These are phyloP conservation scores for Colletotrichum theobromicola DNA, from an alignment of 2,329 filamentous ascomycete genomes.

Conservation along the genomic window DNA sequence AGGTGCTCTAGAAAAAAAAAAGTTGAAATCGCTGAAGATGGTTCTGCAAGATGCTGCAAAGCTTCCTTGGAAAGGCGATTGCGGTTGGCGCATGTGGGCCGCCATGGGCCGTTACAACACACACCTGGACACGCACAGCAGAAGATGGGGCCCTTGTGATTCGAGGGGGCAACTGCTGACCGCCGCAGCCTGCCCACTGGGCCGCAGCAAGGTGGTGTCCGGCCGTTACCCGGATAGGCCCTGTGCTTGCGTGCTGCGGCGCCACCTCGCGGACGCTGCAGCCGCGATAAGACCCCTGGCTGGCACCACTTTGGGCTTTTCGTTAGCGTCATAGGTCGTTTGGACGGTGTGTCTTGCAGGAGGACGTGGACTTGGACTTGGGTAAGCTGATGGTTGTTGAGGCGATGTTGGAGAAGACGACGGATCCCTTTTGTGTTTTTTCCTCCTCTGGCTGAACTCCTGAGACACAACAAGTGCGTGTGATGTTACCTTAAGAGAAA, in stretches of 20 bases:
- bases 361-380: neutral
- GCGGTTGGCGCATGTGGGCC: neutral
- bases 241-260: neutral
- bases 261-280: neutral
- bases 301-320: neutral
- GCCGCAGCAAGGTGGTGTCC: neutral
- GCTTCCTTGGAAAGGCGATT: neutral
- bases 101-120: neutral
- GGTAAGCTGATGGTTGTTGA: neutral
- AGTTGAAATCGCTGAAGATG: slow-evolving; percentile 8
- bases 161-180: slow-evolving; percentile 3
- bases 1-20: neutral
- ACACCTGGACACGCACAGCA: neutral
- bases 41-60: slow-evolving; percentile 4
- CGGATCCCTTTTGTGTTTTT: neutral
- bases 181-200: neutral
- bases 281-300: slow-evolving; percentile 2
- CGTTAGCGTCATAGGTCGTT: neutral
- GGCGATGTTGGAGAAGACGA: neutral
- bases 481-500: neutral
- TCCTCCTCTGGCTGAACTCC: too few relatives aligned
- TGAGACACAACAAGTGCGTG: neutral
- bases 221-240: neutral
- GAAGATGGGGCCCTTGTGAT: slow-evolving; percentile 5
- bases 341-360: neutral